Evolutionary conservation across 2,329 filamentous ascomycete genomes (phyloP).

Genomic region (Colletotrichum tropicicola): DNA sequence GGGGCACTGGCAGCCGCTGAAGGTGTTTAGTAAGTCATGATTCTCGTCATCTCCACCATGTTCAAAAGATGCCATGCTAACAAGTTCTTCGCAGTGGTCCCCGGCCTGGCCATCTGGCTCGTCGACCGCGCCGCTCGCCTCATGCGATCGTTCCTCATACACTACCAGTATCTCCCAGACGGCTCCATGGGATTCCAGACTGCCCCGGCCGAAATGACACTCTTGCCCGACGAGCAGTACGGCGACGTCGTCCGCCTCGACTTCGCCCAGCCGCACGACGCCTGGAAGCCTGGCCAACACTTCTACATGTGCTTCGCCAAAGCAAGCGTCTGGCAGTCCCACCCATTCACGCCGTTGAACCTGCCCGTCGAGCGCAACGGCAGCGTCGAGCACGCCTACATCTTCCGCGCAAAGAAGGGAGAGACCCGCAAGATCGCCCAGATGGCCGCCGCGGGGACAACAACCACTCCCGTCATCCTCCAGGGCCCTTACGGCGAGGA

Average conservation of each 20-base stretch:
- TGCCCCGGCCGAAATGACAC: slow-evolving; percentile 57
- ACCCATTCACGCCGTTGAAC: slow-evolving; percentile 74
- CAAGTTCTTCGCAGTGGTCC: slow-evolving; percentile 54
- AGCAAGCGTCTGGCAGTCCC: slow-evolving; percentile 75
- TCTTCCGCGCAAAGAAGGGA: slow-evolving; percentile 65
- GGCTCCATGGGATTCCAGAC: slow-evolving; percentile 61
- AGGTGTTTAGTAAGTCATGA: slow-evolving; percentile 60
- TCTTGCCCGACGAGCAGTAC: slow-evolving; percentile 64
- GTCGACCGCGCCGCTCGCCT: slow-evolving; percentile 70
- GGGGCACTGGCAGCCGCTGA: slow-evolving; percentile 76
- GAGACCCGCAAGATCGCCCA: slow-evolving; percentile 66
- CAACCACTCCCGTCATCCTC: slow-evolving; percentile 64
- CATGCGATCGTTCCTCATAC: slow-evolving; percentile 58
- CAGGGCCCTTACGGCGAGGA: slow-evolving; percentile 70
- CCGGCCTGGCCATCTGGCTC: slow-evolving; percentile 71
- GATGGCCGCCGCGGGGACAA: slow-evolving; percentile 40
- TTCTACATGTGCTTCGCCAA: slow-evolving; percentile 76
- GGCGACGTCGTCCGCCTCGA: slow-evolving; percentile 74
- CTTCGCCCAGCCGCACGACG: slow-evolving; percentile 66
- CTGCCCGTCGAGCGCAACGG: slow-evolving; percentile 53
- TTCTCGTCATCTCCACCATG: neutral
- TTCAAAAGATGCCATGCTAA: neutral
- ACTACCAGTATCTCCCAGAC: slow-evolving; percentile 60
- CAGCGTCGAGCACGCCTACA: slow-evolving; percentile 60
- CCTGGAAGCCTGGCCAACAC: slow-evolving; percentile 75